phyloP scores from a whole-genome alignment of 2,329 filamentous ascomycete genomes.

The Kalmusia sp. region DNA sequence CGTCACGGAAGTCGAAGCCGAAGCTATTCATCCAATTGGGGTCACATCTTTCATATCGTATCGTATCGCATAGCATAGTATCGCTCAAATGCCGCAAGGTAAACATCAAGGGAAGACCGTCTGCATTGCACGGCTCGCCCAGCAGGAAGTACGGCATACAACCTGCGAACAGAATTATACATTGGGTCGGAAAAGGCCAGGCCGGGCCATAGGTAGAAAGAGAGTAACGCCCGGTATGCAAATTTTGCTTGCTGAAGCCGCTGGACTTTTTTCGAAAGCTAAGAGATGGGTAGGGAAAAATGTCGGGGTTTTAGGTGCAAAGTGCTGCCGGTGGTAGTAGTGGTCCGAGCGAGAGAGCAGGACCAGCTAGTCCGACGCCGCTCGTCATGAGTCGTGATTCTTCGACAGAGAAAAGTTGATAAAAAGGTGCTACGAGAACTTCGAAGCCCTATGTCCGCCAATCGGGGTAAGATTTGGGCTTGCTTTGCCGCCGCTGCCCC shows the following conservation, averaged over 20 bases:
- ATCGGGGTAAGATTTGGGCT: constrained; percentile 45
- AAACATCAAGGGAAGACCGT: neutral
- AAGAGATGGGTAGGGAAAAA: constrained; percentile 5
- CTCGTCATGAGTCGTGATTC: neutral
- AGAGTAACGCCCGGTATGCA: constrained; percentile 18
- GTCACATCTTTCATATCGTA: neutral
- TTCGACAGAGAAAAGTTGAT: neutral
- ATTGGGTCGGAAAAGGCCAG: neutral
- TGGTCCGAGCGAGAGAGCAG: too few relatives aligned
- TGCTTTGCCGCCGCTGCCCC: constrained; percentile 44
- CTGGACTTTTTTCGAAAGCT: constrained; percentile 11
- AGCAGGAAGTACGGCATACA: neutral
- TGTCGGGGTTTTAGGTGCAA: neutral
- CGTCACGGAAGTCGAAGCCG: too few relatives aligned
- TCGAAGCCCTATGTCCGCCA: constrained; percentile 34
- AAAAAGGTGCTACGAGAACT: constrained; percentile 22
- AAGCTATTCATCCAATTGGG: neutral
- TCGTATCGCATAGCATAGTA: neutral
- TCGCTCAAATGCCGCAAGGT: constrained; percentile 3
- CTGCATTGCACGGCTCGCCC: neutral
- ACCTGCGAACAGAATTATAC: neutral
- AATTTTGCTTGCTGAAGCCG: constrained; percentile 9
- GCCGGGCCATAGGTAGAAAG: neutral
- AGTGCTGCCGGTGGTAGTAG: constrained; percentile 5
- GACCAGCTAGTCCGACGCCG: neutral